A percentile compares a stretch with the other conserved stretches of the same genome.
Conservation (phyloP, 2,329 filamentous ascomycete genomes). For the Cladosporium sp. region DNA sequence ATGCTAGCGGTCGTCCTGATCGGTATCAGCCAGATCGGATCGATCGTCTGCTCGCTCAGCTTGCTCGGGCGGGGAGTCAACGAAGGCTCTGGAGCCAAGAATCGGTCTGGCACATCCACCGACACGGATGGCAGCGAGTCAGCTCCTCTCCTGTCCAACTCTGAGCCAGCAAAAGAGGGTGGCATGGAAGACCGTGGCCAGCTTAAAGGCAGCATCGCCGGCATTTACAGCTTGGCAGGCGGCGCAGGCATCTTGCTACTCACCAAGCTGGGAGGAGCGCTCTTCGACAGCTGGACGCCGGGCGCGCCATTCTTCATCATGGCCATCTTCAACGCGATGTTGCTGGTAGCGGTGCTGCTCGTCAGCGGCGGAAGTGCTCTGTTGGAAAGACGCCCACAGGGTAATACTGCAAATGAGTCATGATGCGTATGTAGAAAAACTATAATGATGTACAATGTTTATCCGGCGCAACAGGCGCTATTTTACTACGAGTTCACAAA, state of each 20-base stretch:
- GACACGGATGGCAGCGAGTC: slow-evolving; percentile 26
- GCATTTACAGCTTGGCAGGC: slow-evolving; percentile 88
- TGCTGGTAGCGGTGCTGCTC: slow-evolving; percentile 54
- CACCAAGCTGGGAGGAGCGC: slow-evolving; percentile 82
- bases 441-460: slow-evolving; percentile 1
- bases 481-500: not conserved
- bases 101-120: slow-evolving; percentile 26
- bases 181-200: slow-evolving; percentile 38
- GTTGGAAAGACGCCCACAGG: slow-evolving; percentile 3
- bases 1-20: slow-evolving; percentile 76
- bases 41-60: slow-evolving; percentile 93
- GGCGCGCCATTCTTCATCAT: slow-evolving; percentile 94
- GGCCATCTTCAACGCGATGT: slow-evolving; percentile 77
- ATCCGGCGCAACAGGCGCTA: not conserved
- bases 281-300: slow-evolving; percentile 75
- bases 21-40: slow-evolving; percentile 91
- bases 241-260: slow-evolving; percentile 86
- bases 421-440: slow-evolving; percentile 1
- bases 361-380: slow-evolving; percentile 27
- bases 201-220: slow-evolving; percentile 91
- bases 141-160: slow-evolving; percentile 29
- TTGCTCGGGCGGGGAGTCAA: slow-evolving; percentile 80
- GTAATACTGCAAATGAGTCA: not conserved
- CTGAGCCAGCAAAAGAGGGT: not conserved
- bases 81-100: slow-evolving; percentile 32